Base-by-base conservation (phyloP, 2,329 filamentous ascomycete genomes). In the Botrytis fragariae region DNA sequence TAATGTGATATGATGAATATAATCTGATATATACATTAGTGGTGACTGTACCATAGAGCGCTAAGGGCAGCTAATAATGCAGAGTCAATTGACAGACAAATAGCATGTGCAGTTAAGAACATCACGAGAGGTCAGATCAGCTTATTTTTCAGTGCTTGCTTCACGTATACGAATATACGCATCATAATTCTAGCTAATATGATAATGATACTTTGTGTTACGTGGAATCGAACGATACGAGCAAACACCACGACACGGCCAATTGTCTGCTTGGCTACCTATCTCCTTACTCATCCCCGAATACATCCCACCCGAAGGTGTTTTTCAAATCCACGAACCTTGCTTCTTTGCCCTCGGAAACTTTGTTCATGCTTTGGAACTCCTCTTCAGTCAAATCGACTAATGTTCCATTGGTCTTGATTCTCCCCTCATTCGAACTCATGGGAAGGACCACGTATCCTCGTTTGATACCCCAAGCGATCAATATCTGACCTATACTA, bases 271-370 rank as follows among this genome's bases (percentile, higher is more conserved):
- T 48, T 16, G n/a, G 7, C 16, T 39, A 9, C 48, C 37, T 7
- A 16, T 32, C 37, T 29, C 3, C 42, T 44, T 72, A 68, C 39
- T 72, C 51, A 39, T 72, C 57, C 45, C 54, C 63, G 57, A 73
- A 73, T 39, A 92, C 86, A 77, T 93, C 85, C 81, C 91, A 92
- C 4, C 91, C 91, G 81, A 93, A 93, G 1, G 89, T 91, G 74
- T 92, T 90, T 85, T 91, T 92, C 90, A 93, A 93, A 84, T 93
- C 92, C 75, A 93, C 91, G 79, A 93, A 93, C 48, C 92, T 88
- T 62, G 86, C 88, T 82, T 92, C 90, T 71, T 90, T 86, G 60
- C 89, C 88, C 80, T 88, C 85, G 0, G 90, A 89, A 4, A 92
- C 90, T 44, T 75, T 75, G 76, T 85, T 83, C 37, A 91, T 83